Percentiles rank a stretch among this genome's conserved stretches.
Conservation (phyloP, 805 yeast genomes). For the Hanseniaspora mollemarum region DNA sequence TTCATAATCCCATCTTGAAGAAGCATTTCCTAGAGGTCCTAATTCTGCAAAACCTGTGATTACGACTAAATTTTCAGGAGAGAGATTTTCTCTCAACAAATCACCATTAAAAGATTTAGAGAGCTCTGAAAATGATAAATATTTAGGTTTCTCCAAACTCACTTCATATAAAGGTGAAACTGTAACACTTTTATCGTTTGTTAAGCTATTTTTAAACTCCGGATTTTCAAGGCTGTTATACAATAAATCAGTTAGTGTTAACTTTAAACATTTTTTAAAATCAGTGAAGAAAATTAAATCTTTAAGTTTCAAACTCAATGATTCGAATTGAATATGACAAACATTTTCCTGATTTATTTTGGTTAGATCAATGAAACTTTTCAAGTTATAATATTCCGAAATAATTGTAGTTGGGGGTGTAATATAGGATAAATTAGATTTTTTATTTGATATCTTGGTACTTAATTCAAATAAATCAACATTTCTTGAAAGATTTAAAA, state of each 20-base stretch:
- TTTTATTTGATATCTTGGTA: not conserved
- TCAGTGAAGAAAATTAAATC: slow-evolving; percentile 55
- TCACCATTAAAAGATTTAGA: slow-evolving; percentile 36
- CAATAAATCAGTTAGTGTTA: slow-evolving; percentile 22
- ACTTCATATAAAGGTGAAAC: not conserved
- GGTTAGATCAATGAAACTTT: not conserved
- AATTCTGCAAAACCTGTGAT: slow-evolving; percentile 85
- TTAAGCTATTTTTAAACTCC: not conserved
- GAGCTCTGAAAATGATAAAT: slow-evolving; percentile 50
- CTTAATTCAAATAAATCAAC: not conserved
- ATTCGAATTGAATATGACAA: slow-evolving; percentile 2
- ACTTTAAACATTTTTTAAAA: slow-evolving; percentile 63
- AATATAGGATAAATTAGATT: not conserved
- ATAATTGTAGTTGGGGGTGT: slow-evolving; percentile 2
- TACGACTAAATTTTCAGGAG: slow-evolving; percentile 66
- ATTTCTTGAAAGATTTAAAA: not conserved
- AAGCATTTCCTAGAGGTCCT: slow-evolving; percentile 86
- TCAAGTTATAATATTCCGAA: not conserved
- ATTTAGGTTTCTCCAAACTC: slow-evolving; percentile 59
- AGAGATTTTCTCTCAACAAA: slow-evolving; percentile 62
- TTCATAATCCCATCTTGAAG: slow-evolving; percentile 94
- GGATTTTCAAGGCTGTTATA: not conserved
- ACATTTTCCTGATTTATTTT: not conserved
- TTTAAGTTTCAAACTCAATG: not conserved
- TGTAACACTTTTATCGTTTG: not conserved